These are phyloP conservation scores for Pezicula carpinea DNA, from an alignment of 2,329 filamentous ascomycete genomes.

Conservation along the genomic window DNA sequence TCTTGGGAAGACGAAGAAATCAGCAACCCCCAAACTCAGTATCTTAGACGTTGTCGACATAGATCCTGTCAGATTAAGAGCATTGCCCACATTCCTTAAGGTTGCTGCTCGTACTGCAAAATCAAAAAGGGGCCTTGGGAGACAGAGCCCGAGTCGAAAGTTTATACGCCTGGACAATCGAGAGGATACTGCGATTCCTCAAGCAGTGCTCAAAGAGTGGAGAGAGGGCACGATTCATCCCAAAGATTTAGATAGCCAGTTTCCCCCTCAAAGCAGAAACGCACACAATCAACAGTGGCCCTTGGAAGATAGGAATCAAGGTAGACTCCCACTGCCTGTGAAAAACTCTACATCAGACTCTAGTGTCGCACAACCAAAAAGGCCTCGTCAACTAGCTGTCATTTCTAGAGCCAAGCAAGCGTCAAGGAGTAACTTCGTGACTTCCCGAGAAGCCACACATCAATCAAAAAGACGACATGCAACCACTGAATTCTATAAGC, in stretches of 20 bases:
- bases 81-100: constrained; percentile 52
- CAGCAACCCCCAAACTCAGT: constrained; percentile 44
- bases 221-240: constrained; percentile 30
- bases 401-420: constrained; percentile 18
- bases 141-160: constrained; percentile 50
- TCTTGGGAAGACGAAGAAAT: not conserved
- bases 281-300: constrained; percentile 12
- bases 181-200: constrained; percentile 55
- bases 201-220: constrained; percentile 50
- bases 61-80: constrained; percentile 9
- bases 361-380: not conserved
- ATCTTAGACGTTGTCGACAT: constrained; percentile 53
- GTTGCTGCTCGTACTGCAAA: constrained; percentile 56
- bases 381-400: constrained; percentile 11
- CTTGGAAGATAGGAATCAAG: constrained; percentile 2
- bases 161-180: constrained; percentile 56
- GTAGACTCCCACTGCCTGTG: constrained; percentile 5
- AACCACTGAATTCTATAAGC: not conserved
- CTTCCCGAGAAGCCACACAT: constrained; percentile 6
- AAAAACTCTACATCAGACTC: not conserved
- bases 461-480: not conserved
- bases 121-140: constrained; percentile 43
- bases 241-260: constrained; percentile 2
- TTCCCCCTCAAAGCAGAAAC: constrained; percentile 2
- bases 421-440: constrained; percentile 29